Base-by-base conservation (phyloP, 2,329 filamentous ascomycete genomes). In the Emmonsiellopsis sp. region DNA sequence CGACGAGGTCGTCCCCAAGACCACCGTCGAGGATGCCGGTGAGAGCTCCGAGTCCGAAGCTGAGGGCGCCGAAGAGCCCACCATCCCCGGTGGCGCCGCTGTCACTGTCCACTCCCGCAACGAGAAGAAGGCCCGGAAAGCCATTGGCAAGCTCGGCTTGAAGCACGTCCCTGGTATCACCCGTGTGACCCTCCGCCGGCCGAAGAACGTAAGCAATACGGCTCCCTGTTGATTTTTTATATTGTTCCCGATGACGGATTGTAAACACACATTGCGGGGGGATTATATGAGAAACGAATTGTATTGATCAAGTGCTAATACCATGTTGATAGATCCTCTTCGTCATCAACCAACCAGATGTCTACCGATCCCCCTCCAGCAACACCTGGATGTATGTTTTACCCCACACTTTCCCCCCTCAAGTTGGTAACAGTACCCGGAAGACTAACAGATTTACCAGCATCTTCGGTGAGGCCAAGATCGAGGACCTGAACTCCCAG, bases 61-160 rank as follows among this genome's bases (percentile, higher is more conserved):
- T 60, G 68, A 69, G 50, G 69, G 66, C 51, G 75, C 70, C 54
- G 79, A 78, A 59, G 82, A 84, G 70, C 74, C 79, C 66, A 79
- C 75, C 72, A 84, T 86, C 66, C 89, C 92, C 71, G 86, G 87
- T 63, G 93, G 92, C 70, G 88, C 90, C 69, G 84, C 86, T 61
- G 87, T 92, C 70, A 84, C 93, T 67, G 86, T 98, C 70, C 92
- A 97, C 83, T 95, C 89, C 72, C 90, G 93, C 76, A 97, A 97
- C 80, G 93, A 98, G 87, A 98, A 98, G 88, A 98, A 98, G 86
- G 94, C 93, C 67, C 87, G 93, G 79, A 98, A 98, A 84, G 90
- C 91, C 70, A 95, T 98, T 73, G 88, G 90, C 76, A 98, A 98
- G 85, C 85, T 97, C 71, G 91, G 95, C 73, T 80, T 98, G 72